Base-by-base conservation (phyloP, 768 basidiomycete species). In the Leccinum subtestaceum region DNA sequence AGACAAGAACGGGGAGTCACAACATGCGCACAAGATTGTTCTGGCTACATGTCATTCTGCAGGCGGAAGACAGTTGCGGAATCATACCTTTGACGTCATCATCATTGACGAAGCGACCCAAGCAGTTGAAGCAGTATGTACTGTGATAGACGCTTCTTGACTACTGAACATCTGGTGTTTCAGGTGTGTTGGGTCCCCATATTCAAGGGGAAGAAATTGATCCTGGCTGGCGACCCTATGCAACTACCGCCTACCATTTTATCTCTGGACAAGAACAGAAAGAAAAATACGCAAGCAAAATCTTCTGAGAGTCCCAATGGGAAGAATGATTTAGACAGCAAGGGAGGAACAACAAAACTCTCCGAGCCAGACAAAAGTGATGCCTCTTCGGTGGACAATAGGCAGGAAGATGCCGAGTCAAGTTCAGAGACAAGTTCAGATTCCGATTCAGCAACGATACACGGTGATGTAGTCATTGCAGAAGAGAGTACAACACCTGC, bases 41-140 rank as follows among this genome's bases (percentile, higher is more conserved):
- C 74, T 98, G 11, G 88, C 95, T 2, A 99, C 97, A 3, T 98
- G 96, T 64, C 95, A 98, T 76, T 91, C 93, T 12, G 84, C 96
- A 5, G 97, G 96, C 1, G 88, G 91, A 4, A 77, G 89, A 21
- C 93, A 95, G 63, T 74, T 98, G 7, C 80, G 82, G 46, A 84
- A 88, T 59, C 80, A 87, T 57, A 74, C 81, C 2, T 99, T 99
- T 67, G 97, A 99, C 69, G 89, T 96, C 0, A 85, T 95, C 11
- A 89, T 99, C 49, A 95, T 99, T 55, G 97, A 99, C 64, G 97
- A 99, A 75, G 97, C 97, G 0, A 98, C 97, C 0, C 97, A 98
- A 72, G 96, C 95, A 4, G 69, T 97, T 13, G 96, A 99, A 75
- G 93, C 95, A 23, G 95, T 95, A 68, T 59, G 84, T 70, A 11